A percentile compares a stretch with the other conserved stretches of the same genome.
phyloP scores from a whole-genome alignment of 2,329 filamentous ascomycete genomes.

The Curvularia spicifera region DNA sequence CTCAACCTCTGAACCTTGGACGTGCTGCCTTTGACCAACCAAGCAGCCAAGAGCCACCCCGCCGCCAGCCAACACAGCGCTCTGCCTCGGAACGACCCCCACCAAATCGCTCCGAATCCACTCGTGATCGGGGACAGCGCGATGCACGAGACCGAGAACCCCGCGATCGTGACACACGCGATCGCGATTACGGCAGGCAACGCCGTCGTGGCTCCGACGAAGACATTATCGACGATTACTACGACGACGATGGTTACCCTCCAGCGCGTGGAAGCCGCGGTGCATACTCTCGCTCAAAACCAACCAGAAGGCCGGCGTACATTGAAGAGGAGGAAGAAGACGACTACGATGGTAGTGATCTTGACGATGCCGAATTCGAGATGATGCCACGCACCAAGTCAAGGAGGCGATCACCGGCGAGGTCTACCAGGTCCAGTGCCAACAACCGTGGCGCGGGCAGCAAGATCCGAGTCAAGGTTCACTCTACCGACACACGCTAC shows the following conservation, averaged over 20 bases:
- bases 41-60: conserved; percentile 36
- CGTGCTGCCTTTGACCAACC: conserved; percentile 56
- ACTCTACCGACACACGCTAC: conserved; percentile 85
- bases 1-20: conserved; percentile 57
- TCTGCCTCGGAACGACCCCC: conserved; percentile 55
- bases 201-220: conserved; percentile 53
- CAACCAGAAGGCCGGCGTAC: conserved; percentile 62
- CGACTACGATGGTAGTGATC: conserved; percentile 72
- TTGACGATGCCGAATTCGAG: conserved; percentile 81
- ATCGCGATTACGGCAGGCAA: conserved; percentile 26
- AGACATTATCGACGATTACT: conserved; percentile 62
- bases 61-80: conserved; percentile 49
- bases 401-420: conserved; percentile 52
- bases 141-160: conserved; percentile 9
- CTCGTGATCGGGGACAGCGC: conserved; percentile 33
- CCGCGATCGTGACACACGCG: conserved; percentile 19
- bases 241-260: conserved; percentile 70
- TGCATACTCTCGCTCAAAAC: conserved; percentile 36
- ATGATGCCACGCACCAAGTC: conserved; percentile 65
- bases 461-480: conserved; percentile 88
- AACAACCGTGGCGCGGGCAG: conserved; percentile 65
- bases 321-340: conserved; percentile 82
- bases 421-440: conserved; percentile 42
- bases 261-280: conserved; percentile 37
- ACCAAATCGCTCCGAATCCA: conserved; percentile 46